Base-by-base conservation (phyloP, 345 rosid species). In the Boechera stricta region DNA sequence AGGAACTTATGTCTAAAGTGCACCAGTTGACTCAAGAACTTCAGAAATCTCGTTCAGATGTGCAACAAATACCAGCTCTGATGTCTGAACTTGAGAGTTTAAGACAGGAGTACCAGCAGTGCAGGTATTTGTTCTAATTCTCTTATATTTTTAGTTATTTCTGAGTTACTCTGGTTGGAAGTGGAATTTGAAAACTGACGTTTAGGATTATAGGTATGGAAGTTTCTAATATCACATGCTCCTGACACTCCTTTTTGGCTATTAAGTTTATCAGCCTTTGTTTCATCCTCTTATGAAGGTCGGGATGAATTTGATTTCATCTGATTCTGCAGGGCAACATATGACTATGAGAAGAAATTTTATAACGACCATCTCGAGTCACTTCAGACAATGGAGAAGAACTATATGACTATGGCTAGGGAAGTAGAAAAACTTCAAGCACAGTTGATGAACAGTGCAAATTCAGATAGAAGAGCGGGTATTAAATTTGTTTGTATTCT, bases 341-440 rank as follows among this genome's bases (percentile, higher is more conserved):
- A 84, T 73, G 99, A 95, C 60, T 85, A 84, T 64, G 99, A 95
- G 77, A 91, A 90, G 86, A 92, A 89, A 81, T 81, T 87, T 79
- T 95, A 90, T 77, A 89, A 78, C 45, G 99, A 92, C 83, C 98
- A 95, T 84, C 91, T 91, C 6, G 93, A 92, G 80, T 90, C 94
- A 72, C 96, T 92, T 77, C 97, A 92, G 77, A 91, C 84, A 31
- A 92, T 95, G 99, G 93, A 92, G 82, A 86, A 90, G 78, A 91
- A 91, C 83, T 92, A 91, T 65, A 82, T 83, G 71, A 86, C 87
- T 28, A 91, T 95, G 99, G 85, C 96, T 33, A 84, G 81, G 87
- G 99, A 95, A 82, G 94, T 92, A 67, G 96, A 95, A 77, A 92
- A 95, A 73, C 98, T 91, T 74, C 92, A 88, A 67, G 89, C 88